Percentiles rank a stretch among this genome's conserved stretches.
Conservation (phyloP, 2,329 filamentous ascomycete species). For the Zasmidium angulare region DNA sequence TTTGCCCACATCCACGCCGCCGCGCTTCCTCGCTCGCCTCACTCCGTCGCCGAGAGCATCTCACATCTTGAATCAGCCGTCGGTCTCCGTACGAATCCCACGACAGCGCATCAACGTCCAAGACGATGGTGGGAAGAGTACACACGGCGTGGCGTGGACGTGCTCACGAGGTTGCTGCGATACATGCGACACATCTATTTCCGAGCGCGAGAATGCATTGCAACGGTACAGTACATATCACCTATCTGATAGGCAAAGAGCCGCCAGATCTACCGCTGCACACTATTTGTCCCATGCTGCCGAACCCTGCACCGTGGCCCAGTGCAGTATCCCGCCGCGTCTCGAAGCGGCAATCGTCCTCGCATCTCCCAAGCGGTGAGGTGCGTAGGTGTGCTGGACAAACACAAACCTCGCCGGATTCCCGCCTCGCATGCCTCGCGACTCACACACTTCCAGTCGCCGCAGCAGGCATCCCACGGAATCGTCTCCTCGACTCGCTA, state of each 20-base stretch:
- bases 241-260: background rate
- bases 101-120: background rate
- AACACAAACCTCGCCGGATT: constrained; percentile 1
- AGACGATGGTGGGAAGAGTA: background rate
- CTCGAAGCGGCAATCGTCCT: background rate
- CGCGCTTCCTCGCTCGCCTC: background rate
- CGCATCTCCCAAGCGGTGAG: constrained; percentile 1
- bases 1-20: background rate
- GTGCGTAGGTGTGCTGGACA: background rate
- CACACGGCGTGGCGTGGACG: background rate
- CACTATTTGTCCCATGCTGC: background rate
- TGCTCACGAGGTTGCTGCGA: background rate
- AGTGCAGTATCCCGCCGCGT: background rate
- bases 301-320: background rate
- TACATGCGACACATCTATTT: background rate
- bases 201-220: background rate
- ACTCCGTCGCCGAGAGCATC: no score
- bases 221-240: background rate
- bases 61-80: background rate
- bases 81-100: background rate
- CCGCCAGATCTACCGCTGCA: background rate
- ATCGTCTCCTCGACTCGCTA: constrained; percentile 1
- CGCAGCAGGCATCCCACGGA: background rate
- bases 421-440: constrained; percentile 6
- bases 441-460: background rate